phyloP scores from a whole-genome alignment of 2,329 filamentous ascomycete genomes.

The Penicillium sp. region DNA sequence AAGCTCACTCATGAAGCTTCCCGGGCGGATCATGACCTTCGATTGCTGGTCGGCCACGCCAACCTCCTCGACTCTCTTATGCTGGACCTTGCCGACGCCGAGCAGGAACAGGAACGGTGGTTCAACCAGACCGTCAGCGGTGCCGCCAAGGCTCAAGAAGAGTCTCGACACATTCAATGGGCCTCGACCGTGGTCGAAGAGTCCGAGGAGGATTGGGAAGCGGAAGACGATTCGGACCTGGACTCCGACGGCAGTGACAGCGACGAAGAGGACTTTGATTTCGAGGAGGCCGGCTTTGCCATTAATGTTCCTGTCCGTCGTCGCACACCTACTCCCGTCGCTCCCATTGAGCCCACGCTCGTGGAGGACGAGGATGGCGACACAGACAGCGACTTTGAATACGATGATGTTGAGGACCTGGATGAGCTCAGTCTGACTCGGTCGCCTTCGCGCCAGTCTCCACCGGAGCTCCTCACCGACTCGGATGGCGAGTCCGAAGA shows the following conservation, averaged over 20 bases:
- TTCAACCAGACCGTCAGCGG: conserved; percentile 93
- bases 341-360: conserved; percentile 30
- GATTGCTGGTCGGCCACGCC: conserved; percentile 93
- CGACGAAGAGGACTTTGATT: conserved; percentile 51
- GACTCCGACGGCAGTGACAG: conserved; percentile 53
- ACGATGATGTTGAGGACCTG: conserved; percentile 61
- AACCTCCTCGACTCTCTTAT: conserved; percentile 97
- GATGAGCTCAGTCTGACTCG: conserved; percentile 67
- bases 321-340: conserved; percentile 34
- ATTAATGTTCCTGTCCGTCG: conserved; percentile 40
- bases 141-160: conserved; percentile 57
- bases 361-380: conserved; percentile 32
- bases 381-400: conserved; percentile 59
- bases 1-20: conserved; percentile 95
- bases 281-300: conserved; percentile 33
- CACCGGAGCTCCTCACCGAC: conserved; percentile 71
- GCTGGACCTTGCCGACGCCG: conserved; percentile 86
- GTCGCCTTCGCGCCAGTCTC: conserved; percentile 65
- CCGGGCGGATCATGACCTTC: conserved; percentile 88
- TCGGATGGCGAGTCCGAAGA: conserved; percentile 68
- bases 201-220: conserved; percentile 68
- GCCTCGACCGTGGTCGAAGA: conserved; percentile 76
- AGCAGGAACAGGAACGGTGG: conserved; percentile 94
- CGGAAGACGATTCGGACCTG: conserved; percentile 61
- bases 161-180: conserved; percentile 79